A percentile compares a stretch with the other conserved stretches of the same genome.
phyloP scores from a whole-genome alignment of 192 early-diverging fungal species.

The Hyaloraphidium curvatum region DNA sequence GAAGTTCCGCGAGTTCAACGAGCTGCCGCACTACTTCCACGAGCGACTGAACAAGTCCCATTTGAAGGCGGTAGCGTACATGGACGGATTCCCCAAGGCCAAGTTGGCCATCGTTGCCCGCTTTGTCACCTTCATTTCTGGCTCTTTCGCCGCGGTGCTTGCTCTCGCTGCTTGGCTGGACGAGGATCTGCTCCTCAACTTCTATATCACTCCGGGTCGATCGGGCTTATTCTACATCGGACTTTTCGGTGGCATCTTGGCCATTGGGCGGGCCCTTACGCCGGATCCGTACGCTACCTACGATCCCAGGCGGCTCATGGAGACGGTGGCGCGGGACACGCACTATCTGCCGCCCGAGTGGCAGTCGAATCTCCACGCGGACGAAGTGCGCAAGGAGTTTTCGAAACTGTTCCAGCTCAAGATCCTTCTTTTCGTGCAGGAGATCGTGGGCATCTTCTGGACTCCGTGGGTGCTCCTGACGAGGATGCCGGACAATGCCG shows the following conservation, averaged over 20 bases:
- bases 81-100: slow-evolving; percentile 77
- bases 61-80: slow-evolving; percentile 56
- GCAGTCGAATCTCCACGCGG: slow-evolving; percentile 61
- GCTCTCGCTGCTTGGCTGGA: slow-evolving; percentile 61
- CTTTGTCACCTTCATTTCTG: slow-evolving; percentile 76
- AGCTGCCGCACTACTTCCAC: slow-evolving; percentile 77
- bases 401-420: slow-evolving; percentile 58
- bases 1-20: slow-evolving; percentile 96
- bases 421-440: slow-evolving; percentile 55
- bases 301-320: slow-evolving; percentile 61
- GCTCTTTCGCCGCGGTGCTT: slow-evolving; percentile 75
- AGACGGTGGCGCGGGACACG: slow-evolving; percentile 60
- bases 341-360: slow-evolving; percentile 81
- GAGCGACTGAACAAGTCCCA: slow-evolving; percentile 53
- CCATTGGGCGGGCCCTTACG: slow-evolving; percentile 58
- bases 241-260: slow-evolving; percentile 66
- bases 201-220: slow-evolving; percentile 75
- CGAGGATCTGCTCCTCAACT: slow-evolving; percentile 65
- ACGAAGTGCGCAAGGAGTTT: slow-evolving; percentile 53
- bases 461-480: neutral
- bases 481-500: slow-evolving; percentile 61
- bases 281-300: slow-evolving; percentile 60
- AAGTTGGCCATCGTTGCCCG: slow-evolving; percentile 54
- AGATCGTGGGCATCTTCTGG: slow-evolving; percentile 58
- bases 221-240: slow-evolving; percentile 90